A percentile compares a stretch with the other conserved stretches of the same genome.
Evolutionary conservation across 129 eudicot genomes (phyloP).

Genomic region (Centaurea solstitialis): DNA sequence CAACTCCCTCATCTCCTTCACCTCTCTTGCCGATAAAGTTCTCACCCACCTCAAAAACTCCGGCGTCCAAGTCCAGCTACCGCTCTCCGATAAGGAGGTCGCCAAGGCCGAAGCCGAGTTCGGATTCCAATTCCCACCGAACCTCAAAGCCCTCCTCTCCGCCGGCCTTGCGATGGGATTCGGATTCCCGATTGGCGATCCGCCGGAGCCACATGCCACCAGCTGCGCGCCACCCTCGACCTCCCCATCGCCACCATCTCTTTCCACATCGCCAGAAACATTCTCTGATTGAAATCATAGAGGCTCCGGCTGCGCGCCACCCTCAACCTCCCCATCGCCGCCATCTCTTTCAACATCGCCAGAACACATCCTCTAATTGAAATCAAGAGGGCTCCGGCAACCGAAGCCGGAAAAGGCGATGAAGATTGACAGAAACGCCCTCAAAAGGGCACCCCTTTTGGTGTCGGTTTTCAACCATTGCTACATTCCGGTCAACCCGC

Average conservation of each 20-base stretch:
- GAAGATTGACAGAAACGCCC: slow-evolving; percentile 66
- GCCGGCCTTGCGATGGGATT: slow-evolving; percentile 82
- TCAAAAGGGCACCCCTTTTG: slow-evolving; percentile 74
- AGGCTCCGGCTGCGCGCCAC: no score
- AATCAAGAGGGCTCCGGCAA: slow-evolving; percentile 91
- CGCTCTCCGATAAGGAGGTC: slow-evolving; percentile 69
- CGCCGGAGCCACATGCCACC: slow-evolving; percentile 60
- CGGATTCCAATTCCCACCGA: slow-evolving; percentile 91
- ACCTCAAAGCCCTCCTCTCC: slow-evolving; percentile 74
- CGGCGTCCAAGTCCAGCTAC: slow-evolving; percentile 51
- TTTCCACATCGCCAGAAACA: slow-evolving; percentile 70
- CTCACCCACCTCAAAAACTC: slow-evolving; percentile 64
- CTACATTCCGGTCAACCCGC: slow-evolving; percentile 85
- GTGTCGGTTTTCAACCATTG: slow-evolving; percentile 85
- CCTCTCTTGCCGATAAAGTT: slow-evolving; percentile 73
- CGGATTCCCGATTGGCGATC: slow-evolving; percentile 98
- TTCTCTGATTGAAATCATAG: slow-evolving; percentile 77
- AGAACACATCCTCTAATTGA: no score
- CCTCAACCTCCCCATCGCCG: no score
- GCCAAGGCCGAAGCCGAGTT: slow-evolving; percentile 90
- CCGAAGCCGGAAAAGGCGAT: slow-evolving; percentile 81
- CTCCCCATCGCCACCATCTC: slow-evolving; percentile 88
- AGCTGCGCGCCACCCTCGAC: slow-evolving; percentile 62
- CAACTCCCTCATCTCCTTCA: slow-evolving; percentile 75
- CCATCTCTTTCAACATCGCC: no score